Percentiles rank a stretch among this genome's conserved stretches.
Evolutionary conservation across 2,329 filamentous ascomycete genomes (phyloP).

Genomic region (Colletotrichum sp.): DNA sequence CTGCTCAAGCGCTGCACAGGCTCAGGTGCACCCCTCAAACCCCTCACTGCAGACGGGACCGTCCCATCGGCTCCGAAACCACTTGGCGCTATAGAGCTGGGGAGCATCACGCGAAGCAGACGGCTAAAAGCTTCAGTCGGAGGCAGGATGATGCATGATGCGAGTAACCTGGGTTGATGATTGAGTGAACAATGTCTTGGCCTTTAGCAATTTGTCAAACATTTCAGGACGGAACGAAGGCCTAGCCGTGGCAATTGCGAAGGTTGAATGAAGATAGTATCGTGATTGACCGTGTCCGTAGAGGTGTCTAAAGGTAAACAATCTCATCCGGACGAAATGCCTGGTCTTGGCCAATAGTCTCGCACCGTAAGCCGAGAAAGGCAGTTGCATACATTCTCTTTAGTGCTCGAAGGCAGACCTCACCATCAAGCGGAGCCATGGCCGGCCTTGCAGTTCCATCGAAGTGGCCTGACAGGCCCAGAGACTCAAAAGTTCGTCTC

Average conservation of each 20-base stretch:
- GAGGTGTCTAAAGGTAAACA: background rate
- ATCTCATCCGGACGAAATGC: background rate
- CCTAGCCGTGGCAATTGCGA: background rate
- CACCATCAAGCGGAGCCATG: background rate
- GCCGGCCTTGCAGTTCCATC: background rate
- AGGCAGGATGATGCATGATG: background rate
- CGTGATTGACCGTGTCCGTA: background rate
- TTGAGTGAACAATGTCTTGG: background rate
- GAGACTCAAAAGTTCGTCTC: background rate
- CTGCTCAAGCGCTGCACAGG: background rate
- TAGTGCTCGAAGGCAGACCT: background rate
- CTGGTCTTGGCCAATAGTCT: background rate
- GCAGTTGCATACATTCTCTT: background rate
- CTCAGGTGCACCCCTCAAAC: background rate
- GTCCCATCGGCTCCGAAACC: conserved; percentile 1
- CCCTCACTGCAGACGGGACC: conserved; percentile 3
- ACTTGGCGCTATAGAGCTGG: background rate
- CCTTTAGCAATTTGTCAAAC: background rate
- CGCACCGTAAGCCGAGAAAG: background rate
- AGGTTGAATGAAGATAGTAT: background rate
- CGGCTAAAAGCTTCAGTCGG: background rate
- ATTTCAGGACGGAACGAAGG: background rate
- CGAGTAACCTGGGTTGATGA: background rate
- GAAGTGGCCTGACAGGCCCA: background rate
- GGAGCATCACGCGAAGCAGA: background rate